Base-by-base conservation (phyloP, 169 alveolate species). In the Eimeria falciformis region DNA sequence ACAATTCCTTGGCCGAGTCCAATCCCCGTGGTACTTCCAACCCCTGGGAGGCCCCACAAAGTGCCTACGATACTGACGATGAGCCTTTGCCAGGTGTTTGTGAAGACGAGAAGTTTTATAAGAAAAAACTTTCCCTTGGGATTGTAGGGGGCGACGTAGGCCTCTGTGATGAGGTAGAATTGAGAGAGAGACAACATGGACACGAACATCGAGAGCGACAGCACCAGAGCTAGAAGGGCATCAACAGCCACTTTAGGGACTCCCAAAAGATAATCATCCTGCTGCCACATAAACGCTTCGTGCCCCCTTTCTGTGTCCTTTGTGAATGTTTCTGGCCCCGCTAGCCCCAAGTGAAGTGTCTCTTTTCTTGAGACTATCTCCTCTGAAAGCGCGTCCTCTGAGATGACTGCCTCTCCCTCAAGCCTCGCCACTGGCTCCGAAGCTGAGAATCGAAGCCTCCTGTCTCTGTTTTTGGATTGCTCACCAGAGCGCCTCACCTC, bases 101-200 rank as follows among this genome's bases (percentile, higher is more conserved):
- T 53, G 65, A 83, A 83, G 66, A 83, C 91, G 25, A 83, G 91
- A 47, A 83, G 55, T 23, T 83, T 56, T 33, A 83, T 83, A 25
- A 69, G 68, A 9, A 83, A 69, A 65, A 83, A 83, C 23, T 83
- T 83, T n/a, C 47, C 47, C 40, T 27, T 47, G 46, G 91, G 91
- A 17, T 83, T 62, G 79, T 83, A 83, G 14, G 91, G 91, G 46
- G 43, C 62, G 2, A 83, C 46, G n/a, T 53, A 69, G n/a, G 91
- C 23, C 40, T 83, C 91, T 7, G 91, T 83, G 91, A 69, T 53
- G 45, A 83, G 45, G 79, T 83, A 83, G 65, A 83, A 83, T 66
- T 83, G 91, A 40, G 68, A 55, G 27, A 83, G 91, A 5, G 91
- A 83, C 21, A 83, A 65, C 91, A 83, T 83, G 79, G 78, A 83